phyloP scores from a whole-genome alignment of 2,329 filamentous ascomycete genomes.

The Cladosporium phlei region DNA sequence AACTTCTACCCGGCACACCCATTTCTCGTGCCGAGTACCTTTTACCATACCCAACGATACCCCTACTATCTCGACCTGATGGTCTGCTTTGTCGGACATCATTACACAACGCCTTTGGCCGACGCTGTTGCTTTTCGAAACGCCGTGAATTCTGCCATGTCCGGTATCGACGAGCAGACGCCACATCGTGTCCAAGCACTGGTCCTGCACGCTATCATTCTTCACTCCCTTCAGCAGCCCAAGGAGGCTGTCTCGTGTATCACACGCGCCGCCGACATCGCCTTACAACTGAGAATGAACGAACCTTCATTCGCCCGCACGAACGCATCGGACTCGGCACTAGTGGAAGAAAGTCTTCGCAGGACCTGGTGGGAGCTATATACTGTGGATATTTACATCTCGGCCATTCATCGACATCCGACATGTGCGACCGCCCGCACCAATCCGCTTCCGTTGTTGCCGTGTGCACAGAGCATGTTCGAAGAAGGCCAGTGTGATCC shows the following conservation, averaged over 20 bases:
- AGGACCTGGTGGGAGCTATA: constrained; percentile 89
- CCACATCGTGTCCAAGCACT: constrained; percentile 68
- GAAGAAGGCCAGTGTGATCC: constrained; percentile 34
- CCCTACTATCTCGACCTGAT: constrained; percentile 48
- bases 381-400: constrained; percentile 78
- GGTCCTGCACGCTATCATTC: constrained; percentile 68
- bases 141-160: constrained; percentile 52
- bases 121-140: background rate
- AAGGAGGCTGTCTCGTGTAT: constrained; percentile 65
- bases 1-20: constrained; percentile 55
- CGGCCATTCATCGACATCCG: constrained; percentile 64
- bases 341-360: constrained; percentile 56
- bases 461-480: constrained; percentile 12
- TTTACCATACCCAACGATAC: constrained; percentile 38
- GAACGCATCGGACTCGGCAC: background rate
- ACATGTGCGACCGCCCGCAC: constrained; percentile 23
- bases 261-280: constrained; percentile 62
- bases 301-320: constrained; percentile 57
- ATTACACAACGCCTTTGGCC: constrained; percentile 46
- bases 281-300: constrained; percentile 73
- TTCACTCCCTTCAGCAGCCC: constrained; percentile 72
- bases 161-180: constrained; percentile 15
- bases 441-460: background rate
- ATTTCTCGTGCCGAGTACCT: constrained; percentile 48
- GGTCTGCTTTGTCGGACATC: constrained; percentile 54